phyloP scores from a whole-genome alignment of 164 flowering plant genomes.

The Magnolia sinica region DNA sequence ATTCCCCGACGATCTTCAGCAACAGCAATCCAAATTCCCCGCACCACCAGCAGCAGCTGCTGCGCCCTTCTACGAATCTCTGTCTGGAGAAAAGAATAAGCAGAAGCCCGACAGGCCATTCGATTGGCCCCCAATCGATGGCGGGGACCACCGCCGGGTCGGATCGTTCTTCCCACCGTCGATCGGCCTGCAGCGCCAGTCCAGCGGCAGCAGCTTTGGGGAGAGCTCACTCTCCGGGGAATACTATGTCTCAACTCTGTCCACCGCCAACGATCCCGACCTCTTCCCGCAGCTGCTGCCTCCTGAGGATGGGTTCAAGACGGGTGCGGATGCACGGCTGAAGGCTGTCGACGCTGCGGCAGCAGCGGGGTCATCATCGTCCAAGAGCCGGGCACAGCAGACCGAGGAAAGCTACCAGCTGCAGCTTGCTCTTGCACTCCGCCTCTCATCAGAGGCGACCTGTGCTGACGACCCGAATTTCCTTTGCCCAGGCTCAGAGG shows the following conservation, averaged over 20 bases:
- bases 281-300: constrained; percentile 16
- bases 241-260: constrained; percentile 41
- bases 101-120: constrained; percentile 36
- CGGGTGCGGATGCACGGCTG: constrained; percentile 16
- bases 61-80: constrained; percentile 3
- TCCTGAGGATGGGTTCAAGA: constrained; percentile 34
- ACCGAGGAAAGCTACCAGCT: constrained; percentile 96
- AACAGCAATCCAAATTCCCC: constrained; percentile 19
- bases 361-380: constrained; percentile 32
- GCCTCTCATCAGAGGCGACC: constrained; percentile 82
- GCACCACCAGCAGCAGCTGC: neutral
- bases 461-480: constrained; percentile 94
- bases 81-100: constrained; percentile 37
- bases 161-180: constrained; percentile 35
- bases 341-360: constrained; percentile 26
- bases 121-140: constrained; percentile 56
- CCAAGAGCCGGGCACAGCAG: constrained; percentile 98
- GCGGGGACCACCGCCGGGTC: constrained; percentile 34
- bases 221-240: constrained; percentile 72
- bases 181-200: constrained; percentile 65
- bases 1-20: constrained; percentile 52
- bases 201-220: constrained; percentile 82
- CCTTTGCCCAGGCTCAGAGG: constrained; percentile 71
- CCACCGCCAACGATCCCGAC: constrained; percentile 41
- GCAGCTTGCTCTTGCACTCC: constrained; percentile 83